Evolutionary conservation across 1,139 yeast genomes (phyloP).

Genomic region (Lodderomyces elongisporus): DNA sequence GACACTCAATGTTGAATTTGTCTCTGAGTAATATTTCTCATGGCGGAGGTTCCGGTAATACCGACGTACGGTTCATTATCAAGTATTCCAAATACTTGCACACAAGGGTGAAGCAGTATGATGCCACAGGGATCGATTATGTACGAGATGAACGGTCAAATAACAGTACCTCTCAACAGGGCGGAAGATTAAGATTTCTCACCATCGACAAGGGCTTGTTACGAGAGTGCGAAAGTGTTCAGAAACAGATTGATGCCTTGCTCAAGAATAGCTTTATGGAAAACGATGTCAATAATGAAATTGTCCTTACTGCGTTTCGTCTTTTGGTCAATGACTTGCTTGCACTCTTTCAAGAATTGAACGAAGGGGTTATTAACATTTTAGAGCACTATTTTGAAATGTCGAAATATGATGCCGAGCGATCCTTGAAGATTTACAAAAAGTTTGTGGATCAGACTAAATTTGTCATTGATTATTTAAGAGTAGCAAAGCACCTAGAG

Average conservation of each 20-base stretch:
- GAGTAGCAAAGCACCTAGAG: constrained; percentile 86
- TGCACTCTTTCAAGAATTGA: constrained; percentile 78
- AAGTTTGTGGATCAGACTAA: constrained; percentile 82
- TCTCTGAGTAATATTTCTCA: constrained; percentile 27
- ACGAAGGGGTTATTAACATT: constrained; percentile 91
- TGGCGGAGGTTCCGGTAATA: constrained; percentile 24
- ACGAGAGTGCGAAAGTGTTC: constrained; percentile 81
- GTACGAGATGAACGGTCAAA: constrained; percentile 65
- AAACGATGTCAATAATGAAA: constrained; percentile 76
- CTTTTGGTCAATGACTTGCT: constrained; percentile 82
- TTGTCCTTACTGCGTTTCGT: constrained; percentile 77
- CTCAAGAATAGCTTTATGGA: constrained; percentile 70
- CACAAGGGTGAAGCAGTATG: constrained; percentile 65
- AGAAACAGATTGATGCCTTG: constrained; percentile 71
- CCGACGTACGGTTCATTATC: constrained; percentile 59
- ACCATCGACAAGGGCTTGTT: constrained; percentile 76
- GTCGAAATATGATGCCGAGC: constrained; percentile 78
- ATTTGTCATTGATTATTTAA: constrained; percentile 78
- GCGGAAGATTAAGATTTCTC: constrained; percentile 61
- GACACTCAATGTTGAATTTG: constrained; percentile 51
- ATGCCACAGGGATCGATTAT: constrained; percentile 63
- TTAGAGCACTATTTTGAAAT: constrained; percentile 94
- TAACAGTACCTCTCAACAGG: constrained; percentile 39
- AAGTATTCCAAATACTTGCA: constrained; percentile 71
- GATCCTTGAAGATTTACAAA: constrained; percentile 79